Evolutionary conservation across 352 stramenopile species (phyloP), one percentile per base, ranked within the genome.

Genomic region (Phytophthora syringae): DNA sequence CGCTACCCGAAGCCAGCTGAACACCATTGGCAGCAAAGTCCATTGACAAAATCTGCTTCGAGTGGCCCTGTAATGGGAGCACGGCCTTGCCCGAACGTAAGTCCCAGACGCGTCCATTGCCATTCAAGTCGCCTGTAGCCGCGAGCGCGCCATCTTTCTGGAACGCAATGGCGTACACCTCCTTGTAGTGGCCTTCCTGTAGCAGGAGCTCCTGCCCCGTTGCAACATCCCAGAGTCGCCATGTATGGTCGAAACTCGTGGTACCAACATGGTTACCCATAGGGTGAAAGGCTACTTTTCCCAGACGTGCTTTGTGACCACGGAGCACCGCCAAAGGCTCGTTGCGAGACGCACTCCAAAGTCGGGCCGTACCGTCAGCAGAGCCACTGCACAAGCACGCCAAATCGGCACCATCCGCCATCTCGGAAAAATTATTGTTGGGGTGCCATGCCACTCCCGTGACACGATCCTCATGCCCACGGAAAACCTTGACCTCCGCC

Each of bases 151-250:
- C 97, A 72, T 99, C 97, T 7, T 74, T 79, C 73, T 99, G 97
- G 76, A 99, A 99, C 13, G 92, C 89, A 57, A 99, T 92, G 18
- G 94, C 94, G 67, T 99, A 99, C 25, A 98, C 88, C 63, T 98
- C 94, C 60, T 89, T 93, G 64, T 90, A 95, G 72, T 99, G 97
- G 1, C 97, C 97, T 88, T 99, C 97, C 70, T 99, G 97, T 13
- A 99, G 62, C 32, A 99, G 68, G 44, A 99, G 72, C 60, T 98
- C 93, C 39, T 91, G 82, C 7, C 82, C 87, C 1, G 91, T 98
- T 30, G 97, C 89, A 13, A 98, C 82, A 72, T 99, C 97, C 97
- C 97, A 99, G 15, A 99, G 81, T n/a, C 97, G 81, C 97, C 97
- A 99, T 20, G 97, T 98, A 62, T 98, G 90, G 74, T 99, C 97